Base-by-base conservation (phyloP, 139 green algal species). In the Eudorina sp. region DNA sequence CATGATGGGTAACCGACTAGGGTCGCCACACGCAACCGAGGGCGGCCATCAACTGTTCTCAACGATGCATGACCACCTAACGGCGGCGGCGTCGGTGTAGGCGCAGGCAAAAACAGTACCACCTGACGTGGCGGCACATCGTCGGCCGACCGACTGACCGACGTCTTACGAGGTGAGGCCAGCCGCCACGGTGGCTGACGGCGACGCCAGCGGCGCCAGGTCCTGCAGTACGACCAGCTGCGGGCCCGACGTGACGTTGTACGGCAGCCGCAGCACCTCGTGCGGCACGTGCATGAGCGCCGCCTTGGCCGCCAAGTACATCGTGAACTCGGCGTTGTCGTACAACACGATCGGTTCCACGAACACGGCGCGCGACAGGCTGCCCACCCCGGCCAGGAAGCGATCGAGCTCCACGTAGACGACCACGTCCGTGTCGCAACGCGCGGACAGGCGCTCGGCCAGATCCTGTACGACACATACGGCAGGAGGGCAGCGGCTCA, bases 281-380 rank as follows among this genome's bases (percentile, higher is more conserved):
- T 83, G 75, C 18, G 75, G 75, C 75, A 83, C 9, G 21, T 48
- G 14, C 75, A 46, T 46, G 16, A 83, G 46, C 51, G 75, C 75
- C 48, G 31, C 31, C 31, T 83, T 83, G 1, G 46, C 75, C 23
- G 51, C 31, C 31, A 85, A 11, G 78, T 85, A 85, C 25, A 25
- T 29, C 5, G 27, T 27, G 21, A 85, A 48, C 55, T 85, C 78
- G 25, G 25, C 40, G 55, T 4, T 74, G 78, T 62, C 78, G 55
- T 74, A 85, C 78, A 85, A 55, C 27, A 85, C 46, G 19, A 85
- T 29, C 38, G 78, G 78, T 55, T 85, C 78, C 38, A 85, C 78
- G 38, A 85, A 85, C 18, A 85, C 40, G 25, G 38, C 78, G 2
- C 78, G 55, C 25, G 38, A 36, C 25, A 84, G 73, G 21, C n/a